Evolutionary conservation across 495 filamentous ascomycete species (phyloP).

Genomic region (Neurospora hispaniola): DNA sequence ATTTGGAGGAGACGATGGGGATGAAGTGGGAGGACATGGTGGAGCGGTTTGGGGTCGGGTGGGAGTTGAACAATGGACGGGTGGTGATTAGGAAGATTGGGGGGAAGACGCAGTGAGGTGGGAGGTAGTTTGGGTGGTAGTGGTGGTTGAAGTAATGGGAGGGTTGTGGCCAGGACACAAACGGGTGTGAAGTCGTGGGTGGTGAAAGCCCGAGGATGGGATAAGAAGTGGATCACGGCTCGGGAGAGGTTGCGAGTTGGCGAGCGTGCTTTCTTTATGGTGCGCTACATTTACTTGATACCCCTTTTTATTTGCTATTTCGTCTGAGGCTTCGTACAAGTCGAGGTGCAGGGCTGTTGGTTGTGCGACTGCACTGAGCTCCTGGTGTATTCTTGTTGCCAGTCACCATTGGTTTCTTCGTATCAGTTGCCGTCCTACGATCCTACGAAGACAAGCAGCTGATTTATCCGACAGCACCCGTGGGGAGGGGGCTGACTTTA

Average conservation of each 20-base stretch:
- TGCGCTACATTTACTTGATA: background rate
- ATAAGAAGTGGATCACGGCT: background rate
- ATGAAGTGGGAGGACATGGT: conserved; percentile 57
- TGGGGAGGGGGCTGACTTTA: background rate
- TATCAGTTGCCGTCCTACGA: background rate
- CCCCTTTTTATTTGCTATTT: background rate
- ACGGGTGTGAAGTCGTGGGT: background rate
- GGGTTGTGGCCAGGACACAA: background rate
- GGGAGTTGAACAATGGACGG: conserved; percentile 54
- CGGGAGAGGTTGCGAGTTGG: background rate
- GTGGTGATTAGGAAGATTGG: conserved; percentile 57
- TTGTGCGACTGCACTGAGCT: background rate
- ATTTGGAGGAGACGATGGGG: conserved; percentile 51
- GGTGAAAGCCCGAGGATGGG: background rate
- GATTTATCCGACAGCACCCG: background rate
- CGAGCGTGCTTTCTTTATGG: background rate
- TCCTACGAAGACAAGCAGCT: background rate
- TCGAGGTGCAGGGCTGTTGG: background rate
- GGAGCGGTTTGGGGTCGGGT: conserved; percentile 59
- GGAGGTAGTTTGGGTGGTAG: background rate
- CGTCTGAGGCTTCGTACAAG: background rate
- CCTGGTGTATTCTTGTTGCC: background rate
- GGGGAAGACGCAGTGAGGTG: conserved; percentile 17
- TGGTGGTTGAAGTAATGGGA: background rate
- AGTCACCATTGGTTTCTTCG: background rate